Conservation (phyloP, 2,329 filamentous ascomycete genomes). For the Penicillium sp. region DNA sequence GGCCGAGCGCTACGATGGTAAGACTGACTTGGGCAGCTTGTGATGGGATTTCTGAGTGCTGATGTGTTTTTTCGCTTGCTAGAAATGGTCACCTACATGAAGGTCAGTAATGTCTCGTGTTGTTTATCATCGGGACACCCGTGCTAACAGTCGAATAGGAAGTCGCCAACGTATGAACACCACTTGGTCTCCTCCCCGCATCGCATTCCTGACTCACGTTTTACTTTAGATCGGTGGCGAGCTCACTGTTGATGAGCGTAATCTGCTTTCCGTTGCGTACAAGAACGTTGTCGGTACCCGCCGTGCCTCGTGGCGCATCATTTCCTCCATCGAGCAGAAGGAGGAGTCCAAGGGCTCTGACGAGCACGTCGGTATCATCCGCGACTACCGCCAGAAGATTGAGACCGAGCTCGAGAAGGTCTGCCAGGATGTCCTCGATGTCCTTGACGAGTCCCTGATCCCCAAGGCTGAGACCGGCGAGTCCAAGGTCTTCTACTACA, state of each 20-base stretch:
- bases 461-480: conserved; percentile 94
- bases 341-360: conserved; percentile 98
- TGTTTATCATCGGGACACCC: conserved; percentile 18
- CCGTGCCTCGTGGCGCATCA: conserved; percentile 98
- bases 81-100: conserved; percentile 99
- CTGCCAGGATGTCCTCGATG: conserved; percentile 95
- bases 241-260: conserved; percentile 70
- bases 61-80: conserved; percentile 27
- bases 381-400: conserved; percentile 97
- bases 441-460: conserved; percentile 89
- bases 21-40: conserved; percentile 28
- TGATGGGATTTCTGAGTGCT: conserved; percentile 1
- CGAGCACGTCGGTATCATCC: conserved; percentile 90
- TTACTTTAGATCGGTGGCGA: conserved; percentile 60
- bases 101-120: conserved; percentile 54
- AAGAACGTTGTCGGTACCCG: conserved; percentile 99
- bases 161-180: conserved; percentile 77
- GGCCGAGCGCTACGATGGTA: conserved; percentile 98
- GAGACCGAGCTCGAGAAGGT: conserved; percentile 96
- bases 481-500: conserved; percentile 99
- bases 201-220: conserved; percentile 19
- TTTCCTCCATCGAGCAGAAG: conserved; percentile 99
- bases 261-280: conserved; percentile 97
- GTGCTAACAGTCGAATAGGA: conserved; percentile 56
- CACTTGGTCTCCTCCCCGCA: conserved; percentile 9